Evolutionary conservation across 2,329 filamentous ascomycete species (phyloP).

Genomic region (Aspergillus melleus): DNA sequence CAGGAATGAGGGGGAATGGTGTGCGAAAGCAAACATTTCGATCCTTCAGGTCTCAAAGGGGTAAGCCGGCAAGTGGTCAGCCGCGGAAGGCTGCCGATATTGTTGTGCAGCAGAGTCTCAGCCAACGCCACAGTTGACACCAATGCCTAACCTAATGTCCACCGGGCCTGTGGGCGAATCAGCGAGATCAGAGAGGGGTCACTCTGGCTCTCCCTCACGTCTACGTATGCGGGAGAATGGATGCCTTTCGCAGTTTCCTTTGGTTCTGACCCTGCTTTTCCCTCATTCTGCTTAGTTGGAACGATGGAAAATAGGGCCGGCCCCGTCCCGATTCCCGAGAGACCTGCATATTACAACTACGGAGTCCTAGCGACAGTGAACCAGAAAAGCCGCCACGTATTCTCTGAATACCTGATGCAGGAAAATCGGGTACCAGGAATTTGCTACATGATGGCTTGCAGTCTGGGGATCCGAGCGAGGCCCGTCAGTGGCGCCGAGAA

Average conservation of each 20-base stretch:
- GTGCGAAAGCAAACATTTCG: background rate
- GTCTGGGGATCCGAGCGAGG: background rate
- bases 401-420: background rate
- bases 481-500: background rate
- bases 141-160: background rate
- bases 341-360: background rate
- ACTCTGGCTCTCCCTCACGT: conserved; percentile 6
- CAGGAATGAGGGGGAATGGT: background rate
- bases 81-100: background rate
- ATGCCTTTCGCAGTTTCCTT: background rate
- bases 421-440: background rate
- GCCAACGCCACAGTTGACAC: background rate
- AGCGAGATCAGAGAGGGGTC: background rate
- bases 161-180: background rate
- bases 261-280: background rate
- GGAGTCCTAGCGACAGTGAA: background rate
- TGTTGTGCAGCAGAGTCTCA: background rate
- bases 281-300: background rate
- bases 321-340: background rate
- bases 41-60: background rate
- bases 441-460: conserved; percentile 5
- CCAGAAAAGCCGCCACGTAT: conserved; percentile 2
- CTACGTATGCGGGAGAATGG: conserved; percentile 23
- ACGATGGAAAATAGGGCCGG: background rate
- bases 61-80: background rate